Conservation (phyloP, 108 stramenopile species). For the Skeletonema menzelii region DNA sequence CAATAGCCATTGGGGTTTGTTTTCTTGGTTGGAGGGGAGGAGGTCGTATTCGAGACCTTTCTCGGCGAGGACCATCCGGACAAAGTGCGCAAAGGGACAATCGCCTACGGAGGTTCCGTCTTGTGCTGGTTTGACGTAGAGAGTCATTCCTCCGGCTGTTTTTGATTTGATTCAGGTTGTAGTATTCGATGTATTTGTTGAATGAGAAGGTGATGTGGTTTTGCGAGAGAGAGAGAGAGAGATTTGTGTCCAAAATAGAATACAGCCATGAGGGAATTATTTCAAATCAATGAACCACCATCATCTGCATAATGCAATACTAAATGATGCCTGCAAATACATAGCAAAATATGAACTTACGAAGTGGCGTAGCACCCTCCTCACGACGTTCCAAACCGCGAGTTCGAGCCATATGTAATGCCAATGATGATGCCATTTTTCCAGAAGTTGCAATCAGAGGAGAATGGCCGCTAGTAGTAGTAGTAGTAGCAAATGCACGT, state of each 20-base stretch:
- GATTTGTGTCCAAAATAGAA: background rate
- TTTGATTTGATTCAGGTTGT: background rate
- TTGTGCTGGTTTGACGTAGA: constrained; percentile 79
- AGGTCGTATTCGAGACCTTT: constrained; percentile 75
- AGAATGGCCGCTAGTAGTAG: too few relatives aligned
- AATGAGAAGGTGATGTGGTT: constrained; percentile 11
- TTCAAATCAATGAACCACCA: background rate
- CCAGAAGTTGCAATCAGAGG: background rate
- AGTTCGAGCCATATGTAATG: constrained; percentile 51
- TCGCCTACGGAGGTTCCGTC: constrained; percentile 75
- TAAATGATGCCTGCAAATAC: background rate
- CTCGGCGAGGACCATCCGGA: constrained; percentile 80
- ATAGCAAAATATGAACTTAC: constrained; percentile 30
- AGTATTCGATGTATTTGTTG: background rate
- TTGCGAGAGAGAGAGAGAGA: too few relatives aligned
- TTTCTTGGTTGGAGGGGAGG: constrained; percentile 54
- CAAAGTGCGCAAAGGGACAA: constrained; percentile 85
- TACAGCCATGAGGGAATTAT: background rate
- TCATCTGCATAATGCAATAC: too few relatives aligned
- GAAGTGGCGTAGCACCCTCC: constrained; percentile 73
- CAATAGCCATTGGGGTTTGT: constrained; percentile 81
- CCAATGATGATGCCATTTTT: constrained; percentile 11
- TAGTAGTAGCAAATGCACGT: background rate
- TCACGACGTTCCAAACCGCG: constrained; percentile 58
- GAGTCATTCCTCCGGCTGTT: constrained; percentile 78